Evolutionary conservation across 805 yeast genomes (phyloP).

Genomic region (Cyberlindnera meyerae): DNA sequence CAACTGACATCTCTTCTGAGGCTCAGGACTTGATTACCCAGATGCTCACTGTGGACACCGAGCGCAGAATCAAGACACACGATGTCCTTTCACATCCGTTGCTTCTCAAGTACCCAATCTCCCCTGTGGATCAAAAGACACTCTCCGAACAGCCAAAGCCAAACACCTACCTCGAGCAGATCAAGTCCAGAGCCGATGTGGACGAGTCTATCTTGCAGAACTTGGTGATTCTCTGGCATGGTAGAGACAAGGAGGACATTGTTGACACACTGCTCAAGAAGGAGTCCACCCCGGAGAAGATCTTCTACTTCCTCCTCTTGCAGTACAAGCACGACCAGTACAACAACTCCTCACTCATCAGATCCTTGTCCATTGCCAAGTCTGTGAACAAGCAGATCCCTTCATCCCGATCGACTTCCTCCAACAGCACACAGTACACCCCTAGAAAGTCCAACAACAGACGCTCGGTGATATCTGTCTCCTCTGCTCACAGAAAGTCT

Average conservation of each 20-base stretch:
- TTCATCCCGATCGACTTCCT: slow-evolving; percentile 12
- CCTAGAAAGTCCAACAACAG: slow-evolving; percentile 37
- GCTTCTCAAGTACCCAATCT: slow-evolving; percentile 53
- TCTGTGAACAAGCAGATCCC: slow-evolving; percentile 21
- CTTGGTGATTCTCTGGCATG: slow-evolving; percentile 77
- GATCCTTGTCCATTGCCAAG: slow-evolving; percentile 28
- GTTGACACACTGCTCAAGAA: slow-evolving; percentile 48
- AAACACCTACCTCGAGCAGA: slow-evolving; percentile 23
- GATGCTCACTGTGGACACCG: slow-evolving; percentile 70
- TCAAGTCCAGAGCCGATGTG: slow-evolving; percentile 39
- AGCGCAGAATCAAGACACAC: slow-evolving; percentile 61
- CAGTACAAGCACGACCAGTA: slow-evolving; percentile 71
- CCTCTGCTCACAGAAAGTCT: slow-evolving; percentile 46
- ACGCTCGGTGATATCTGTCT: slow-evolving; percentile 37
- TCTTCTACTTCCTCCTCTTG: slow-evolving; percentile 70
- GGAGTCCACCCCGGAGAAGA: slow-evolving; percentile 67
- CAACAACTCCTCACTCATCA: slow-evolving; percentile 24
- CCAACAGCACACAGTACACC: slow-evolving; percentile 13
- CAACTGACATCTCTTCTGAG: slow-evolving; percentile 53
- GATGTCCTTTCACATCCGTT: slow-evolving; percentile 74
- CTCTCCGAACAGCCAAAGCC: slow-evolving; percentile 29
- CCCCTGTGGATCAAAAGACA: slow-evolving; percentile 21
- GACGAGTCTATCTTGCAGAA: slow-evolving; percentile 73
- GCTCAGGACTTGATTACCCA: slow-evolving; percentile 61
- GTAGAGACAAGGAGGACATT: slow-evolving; percentile 56